Base-by-base conservation (phyloP, 2,329 filamentous ascomycete genomes). In the Dryadomyces quercus-mongolicae region DNA sequence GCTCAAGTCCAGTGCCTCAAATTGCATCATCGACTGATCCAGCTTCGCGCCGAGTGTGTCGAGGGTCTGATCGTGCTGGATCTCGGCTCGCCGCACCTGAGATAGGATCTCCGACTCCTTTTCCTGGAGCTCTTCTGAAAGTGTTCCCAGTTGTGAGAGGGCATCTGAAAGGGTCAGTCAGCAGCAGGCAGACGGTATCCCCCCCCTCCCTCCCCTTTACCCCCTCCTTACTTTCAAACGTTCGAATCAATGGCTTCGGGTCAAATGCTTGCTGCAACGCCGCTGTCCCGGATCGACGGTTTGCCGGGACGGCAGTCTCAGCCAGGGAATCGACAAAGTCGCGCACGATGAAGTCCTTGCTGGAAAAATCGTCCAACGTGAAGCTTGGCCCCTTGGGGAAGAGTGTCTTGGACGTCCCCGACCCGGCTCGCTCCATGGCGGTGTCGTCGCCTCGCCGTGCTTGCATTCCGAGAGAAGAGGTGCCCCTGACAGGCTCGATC, bases 261-360 rank as follows among this genome's bases (percentile, higher is more conserved):
- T 98, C 93, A 71, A 98, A 98, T 5, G 76, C 71, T 57, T 77
- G 76, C 58, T 77, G 76, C 65, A 74, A 31, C 25, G 25, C 76
- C 57, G 73, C 74, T 59, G 80, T 77, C 8, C 80, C 83, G 15
- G 91, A 96, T 56, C 88, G 85, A 53, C 93, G 87, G 64, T 84
- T 87, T 21, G 78, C 75, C n/a, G 88, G 84, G 40, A 89, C 80
- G 21, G 89, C 87, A 61, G 77, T 86, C 59, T 97, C 91, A 51
- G 92, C 93, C 55, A 98, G 82, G 52, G 85, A 82, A 67, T 98
- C 94, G 62, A 98, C 85, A 67, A 98, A 98, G 72, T 98, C 93
- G 65, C 95, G 90, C 60, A 97, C 92, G 59, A 97, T 96, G 65
- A 97, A 98, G 71, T 97, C 93, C 63, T 87, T 87, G 67, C 77